phyloP scores from a whole-genome alignment of 2,329 filamentous ascomycete genomes.

The Mycosphaerelloides madeirae region DNA sequence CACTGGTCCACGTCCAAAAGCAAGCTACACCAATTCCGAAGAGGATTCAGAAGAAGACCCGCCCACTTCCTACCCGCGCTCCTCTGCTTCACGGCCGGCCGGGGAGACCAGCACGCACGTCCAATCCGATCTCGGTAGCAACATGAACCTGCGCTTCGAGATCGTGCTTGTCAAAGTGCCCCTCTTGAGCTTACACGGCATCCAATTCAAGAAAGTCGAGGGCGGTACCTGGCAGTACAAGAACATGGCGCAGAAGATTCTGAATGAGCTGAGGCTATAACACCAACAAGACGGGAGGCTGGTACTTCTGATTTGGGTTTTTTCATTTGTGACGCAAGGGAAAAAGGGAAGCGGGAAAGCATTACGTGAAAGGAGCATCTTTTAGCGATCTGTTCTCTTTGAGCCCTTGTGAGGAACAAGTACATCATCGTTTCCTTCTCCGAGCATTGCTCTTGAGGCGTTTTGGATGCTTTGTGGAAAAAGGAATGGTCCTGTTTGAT shows the following conservation, averaged over 20 bases:
- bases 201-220: constrained; percentile 95
- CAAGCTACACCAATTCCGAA: constrained; percentile 70
- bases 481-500: no score
- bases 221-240: constrained; percentile 99
- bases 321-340: neutral
- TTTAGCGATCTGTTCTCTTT: no score
- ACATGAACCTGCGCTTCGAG: constrained; percentile 83
- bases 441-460: no score
- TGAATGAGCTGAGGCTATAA: constrained; percentile 76
- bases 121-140: constrained; percentile 80
- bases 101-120: constrained; percentile 91
- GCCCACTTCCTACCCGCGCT: constrained; percentile 23
- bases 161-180: constrained; percentile 98
- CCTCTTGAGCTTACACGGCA: constrained; percentile 83
- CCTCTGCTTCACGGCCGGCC: constrained; percentile 45
- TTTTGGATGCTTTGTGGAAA: no score
- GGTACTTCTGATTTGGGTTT: constrained; percentile 3
- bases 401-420: no score
- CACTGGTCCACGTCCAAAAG: constrained; percentile 59
- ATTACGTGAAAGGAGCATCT: no score
- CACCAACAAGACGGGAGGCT: constrained; percentile 2
- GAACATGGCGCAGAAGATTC: constrained; percentile 93
- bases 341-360: neutral
- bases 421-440: no score
- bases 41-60: constrained; percentile 30